Evolutionary conservation across 768 basidiomycete species (phyloP).

Genomic region (Mrakia frigida): DNA sequence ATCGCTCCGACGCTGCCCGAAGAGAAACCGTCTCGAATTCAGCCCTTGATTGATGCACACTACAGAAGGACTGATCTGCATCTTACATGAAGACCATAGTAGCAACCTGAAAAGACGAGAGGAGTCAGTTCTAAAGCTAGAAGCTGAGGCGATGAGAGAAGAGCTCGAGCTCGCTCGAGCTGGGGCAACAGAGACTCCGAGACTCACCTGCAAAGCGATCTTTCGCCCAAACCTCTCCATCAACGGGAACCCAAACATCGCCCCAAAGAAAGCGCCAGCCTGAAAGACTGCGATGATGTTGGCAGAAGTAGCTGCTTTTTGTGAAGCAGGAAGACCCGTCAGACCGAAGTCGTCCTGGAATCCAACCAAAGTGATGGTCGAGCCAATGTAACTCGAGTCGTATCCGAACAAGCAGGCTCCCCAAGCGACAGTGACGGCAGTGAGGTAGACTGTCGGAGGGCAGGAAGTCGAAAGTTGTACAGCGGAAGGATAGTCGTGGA

Average conservation of each 20-base stretch:
- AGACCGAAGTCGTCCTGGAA: conserved; percentile 22
- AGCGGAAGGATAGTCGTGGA: too few species aligned
- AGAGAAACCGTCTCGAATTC: background rate
- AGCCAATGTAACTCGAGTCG: conserved; percentile 19
- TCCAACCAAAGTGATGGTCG: conserved; percentile 18
- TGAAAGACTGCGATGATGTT: conserved; percentile 30
- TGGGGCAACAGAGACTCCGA: too few species aligned
- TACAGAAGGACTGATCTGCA: too few species aligned
- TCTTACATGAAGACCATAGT: conserved; percentile 64
- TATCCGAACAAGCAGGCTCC: conserved; percentile 26
- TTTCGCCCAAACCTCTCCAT: conserved; percentile 52
- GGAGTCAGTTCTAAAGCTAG: background rate
- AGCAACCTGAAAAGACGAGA: conserved; percentile 52
- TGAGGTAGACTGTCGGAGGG: conserved; percentile 27
- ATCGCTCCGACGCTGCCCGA: conserved; percentile 60
- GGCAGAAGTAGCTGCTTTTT: background rate
- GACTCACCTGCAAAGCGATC: conserved; percentile 47
- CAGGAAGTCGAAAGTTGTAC: too few species aligned
- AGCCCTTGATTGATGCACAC: too few species aligned
- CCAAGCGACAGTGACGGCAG: conserved; percentile 21
- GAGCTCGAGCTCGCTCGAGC: too few species aligned
- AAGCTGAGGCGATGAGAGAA: background rate
- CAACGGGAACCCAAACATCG: conserved; percentile 27
- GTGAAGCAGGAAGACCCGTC: background rate
- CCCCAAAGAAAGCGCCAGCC: conserved; percentile 16